These are phyloP conservation scores for Moesziomyces sp. DNA, from an alignment of 1,284 basidiomycete genomes.

Conservation along the genomic window DNA sequence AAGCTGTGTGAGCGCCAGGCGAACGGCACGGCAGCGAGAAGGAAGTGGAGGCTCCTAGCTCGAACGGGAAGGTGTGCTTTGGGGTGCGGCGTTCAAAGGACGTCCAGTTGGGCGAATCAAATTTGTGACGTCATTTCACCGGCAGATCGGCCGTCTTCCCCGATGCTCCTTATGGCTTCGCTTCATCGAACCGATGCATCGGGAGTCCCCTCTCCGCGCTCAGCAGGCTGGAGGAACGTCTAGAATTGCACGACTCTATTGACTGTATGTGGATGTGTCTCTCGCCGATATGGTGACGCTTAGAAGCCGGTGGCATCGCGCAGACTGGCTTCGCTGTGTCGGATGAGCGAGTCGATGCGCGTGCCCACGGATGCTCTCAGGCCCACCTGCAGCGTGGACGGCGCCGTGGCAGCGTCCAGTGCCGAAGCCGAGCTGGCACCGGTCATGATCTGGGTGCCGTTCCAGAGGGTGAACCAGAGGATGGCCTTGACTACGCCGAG, in stretches of 20 bases:
- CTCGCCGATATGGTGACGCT: too few relatives aligned
- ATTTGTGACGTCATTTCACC: background rate
- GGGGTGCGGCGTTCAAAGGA: background rate
- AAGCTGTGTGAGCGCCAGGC: too few relatives aligned
- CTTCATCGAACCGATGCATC: too few relatives aligned
- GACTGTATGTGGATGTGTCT: too few relatives aligned
- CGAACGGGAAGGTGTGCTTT: too few relatives aligned
- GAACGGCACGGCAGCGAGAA: too few relatives aligned
- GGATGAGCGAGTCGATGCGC: slow-evolving; percentile 17
- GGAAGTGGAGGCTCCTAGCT: too few relatives aligned
- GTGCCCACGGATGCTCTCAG: slow-evolving; percentile 20
- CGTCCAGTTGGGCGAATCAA: background rate
- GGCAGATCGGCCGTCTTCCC: too few relatives aligned
- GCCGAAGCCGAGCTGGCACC: background rate
- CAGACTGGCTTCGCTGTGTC: slow-evolving; percentile 12
- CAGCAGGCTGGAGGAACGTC: too few relatives aligned
- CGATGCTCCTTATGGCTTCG: too few relatives aligned
- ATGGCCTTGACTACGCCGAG: slow-evolving; percentile 40
- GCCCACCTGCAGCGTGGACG: slow-evolving; percentile 4
- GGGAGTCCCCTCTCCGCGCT: too few relatives aligned
- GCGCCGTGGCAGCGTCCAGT: background rate
- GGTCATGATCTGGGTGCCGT: slow-evolving; percentile 20
- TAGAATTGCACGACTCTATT: too few relatives aligned
- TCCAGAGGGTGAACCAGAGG: slow-evolving; percentile 46
- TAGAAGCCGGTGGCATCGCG: slow-evolving; percentile 5